Evolutionary conservation across 2,329 filamentous ascomycete genomes (phyloP), one percentile per base, ranked within the genome.

Genomic region (Coniella lustricola): DNA sequence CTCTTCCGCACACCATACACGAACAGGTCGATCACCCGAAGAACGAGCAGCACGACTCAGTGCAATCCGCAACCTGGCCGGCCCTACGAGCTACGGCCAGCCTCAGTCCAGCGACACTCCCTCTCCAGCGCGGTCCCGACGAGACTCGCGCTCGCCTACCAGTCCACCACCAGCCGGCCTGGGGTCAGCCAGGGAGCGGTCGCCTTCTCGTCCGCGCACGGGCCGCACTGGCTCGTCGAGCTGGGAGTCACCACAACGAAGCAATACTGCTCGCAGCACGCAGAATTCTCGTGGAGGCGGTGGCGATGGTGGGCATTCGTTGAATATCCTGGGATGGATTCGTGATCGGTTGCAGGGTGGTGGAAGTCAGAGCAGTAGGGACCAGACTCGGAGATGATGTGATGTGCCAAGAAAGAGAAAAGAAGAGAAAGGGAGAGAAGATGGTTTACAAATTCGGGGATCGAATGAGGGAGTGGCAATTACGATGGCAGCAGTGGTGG

Each of bases 21-120:
- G 53, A 35, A 12, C 17, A 17, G 25, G 31, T 7, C 56, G 54
- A 9, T 56, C 35, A 31, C 45, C 39, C 3, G 46, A 52, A 35
- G 55, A 61, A 25, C 37, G 36, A 16, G 42, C 36, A 33, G 37
- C 41, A 5, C 58, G 62, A 1, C 53, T 62, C 4, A 55, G 58
- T 21, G 46, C 57, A 0, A 60, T 64, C 40, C 57, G 59, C 16
- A 57, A 52, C 14, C 16, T 54, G n/a, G 51, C 48, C 20, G 53
- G 35, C 2, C 32, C 44, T 35, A 42, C 50, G 13, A 50, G 39
- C 34, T 47, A 46, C 17, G 39, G 35, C 13, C 44, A 39, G 18
- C 17, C 43, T 10, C 14, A 25, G 10, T 2, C 18, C 48, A 5
- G 40, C 44, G 4, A n/a, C 7, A 18, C 7, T 21, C 10, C 7